Base-by-base conservation (phyloP, 352 stramenopile species). In the Pythium dissimile region DNA sequence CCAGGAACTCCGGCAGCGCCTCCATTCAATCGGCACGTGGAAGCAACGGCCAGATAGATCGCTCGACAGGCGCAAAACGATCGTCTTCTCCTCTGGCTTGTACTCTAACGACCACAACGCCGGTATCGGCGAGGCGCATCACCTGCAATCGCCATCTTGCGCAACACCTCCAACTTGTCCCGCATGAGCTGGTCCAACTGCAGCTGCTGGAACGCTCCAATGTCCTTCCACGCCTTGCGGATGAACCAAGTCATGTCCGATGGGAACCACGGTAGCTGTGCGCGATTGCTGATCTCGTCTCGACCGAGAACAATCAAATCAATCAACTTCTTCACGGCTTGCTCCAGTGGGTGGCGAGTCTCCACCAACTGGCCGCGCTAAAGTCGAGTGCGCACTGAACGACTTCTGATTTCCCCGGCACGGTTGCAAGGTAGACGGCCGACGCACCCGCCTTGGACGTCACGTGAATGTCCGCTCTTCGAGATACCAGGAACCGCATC, bases 21-120 rank as follows among this genome's bases (percentile, higher is more conserved):
- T 59, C 54, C 27, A 69, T 69, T 69, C 54, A 15, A 69, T 69
- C 6, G 61, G 61, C 16, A 44, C 32, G 35, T 69, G 61, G 54
- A 47, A 69, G 49, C 61, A 69, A n/a, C 39, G 24, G 11, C 61
- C 61, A 2, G 61, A 69, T 1, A 69, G 26, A 39, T 69, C 61
- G 20, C 61, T 69, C 27, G 44, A 55, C 13, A 69, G 44, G 5
- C 31, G 31, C 12, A 69, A 11, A 1, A 52, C 41, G 3, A 55
- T 18, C 31, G 60, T 64, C 12, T 45, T 31, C 16, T 58, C 16
- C 1, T 42, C 11, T 11, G 26, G 35, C 11, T 37, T 7, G n/a
- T 50, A 51, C 30, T 63, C 54, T 7, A 55, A 31, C 16, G 51
- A 60, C 61, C 54, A 69, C 2, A 69, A 21, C 16, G 61, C 61